These are phyloP conservation scores for Saururus chinensis DNA, from an alignment of 164 flowering plant genomes.

Conservation along the genomic window DNA sequence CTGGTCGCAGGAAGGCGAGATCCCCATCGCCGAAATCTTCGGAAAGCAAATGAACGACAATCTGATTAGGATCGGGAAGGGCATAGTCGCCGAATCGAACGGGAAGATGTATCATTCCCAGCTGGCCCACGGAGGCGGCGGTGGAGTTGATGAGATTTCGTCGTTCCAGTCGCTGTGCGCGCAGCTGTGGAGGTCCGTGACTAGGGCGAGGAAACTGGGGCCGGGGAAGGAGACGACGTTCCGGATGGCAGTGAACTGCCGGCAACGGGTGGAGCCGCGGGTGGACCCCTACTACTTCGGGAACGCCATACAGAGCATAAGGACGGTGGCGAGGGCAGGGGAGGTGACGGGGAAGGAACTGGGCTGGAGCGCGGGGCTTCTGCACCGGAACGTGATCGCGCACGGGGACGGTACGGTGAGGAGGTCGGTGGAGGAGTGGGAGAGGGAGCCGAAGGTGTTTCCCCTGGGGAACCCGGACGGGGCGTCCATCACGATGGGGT, in stretches of 20 bases:
- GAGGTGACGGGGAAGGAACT: conserved; percentile 41
- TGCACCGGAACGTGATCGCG: conserved; percentile 41
- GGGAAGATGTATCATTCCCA: too few relatives aligned
- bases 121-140: too few relatives aligned
- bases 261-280: conserved; percentile 61
- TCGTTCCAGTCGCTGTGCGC: conserved; percentile 81
- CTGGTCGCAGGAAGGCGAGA: conserved; percentile 7
- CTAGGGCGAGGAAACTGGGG: conserved; percentile 50
- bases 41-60: too few relatives aligned
- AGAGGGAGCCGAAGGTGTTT: conserved; percentile 50
- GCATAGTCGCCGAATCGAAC: neutral
- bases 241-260: conserved; percentile 87
- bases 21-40: conserved; percentile 6
- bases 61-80: too few relatives aligned
- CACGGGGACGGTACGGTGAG: conserved; percentile 42
- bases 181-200: conserved; percentile 76
- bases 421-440: conserved; percentile 48
- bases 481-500: conserved; percentile 70
- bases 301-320: conserved; percentile 79
- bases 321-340: conserved; percentile 41
- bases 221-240: conserved; percentile 48
- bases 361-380: conserved; percentile 56
- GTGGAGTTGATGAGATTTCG: conserved; percentile 46
- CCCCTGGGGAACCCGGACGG: conserved; percentile 74
- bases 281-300: conserved; percentile 69